Percentiles rank a stretch among this genome's conserved stretches.
Conservation (phyloP, 495 filamentous ascomycete species). For the Aspergillus ellipticus region DNA sequence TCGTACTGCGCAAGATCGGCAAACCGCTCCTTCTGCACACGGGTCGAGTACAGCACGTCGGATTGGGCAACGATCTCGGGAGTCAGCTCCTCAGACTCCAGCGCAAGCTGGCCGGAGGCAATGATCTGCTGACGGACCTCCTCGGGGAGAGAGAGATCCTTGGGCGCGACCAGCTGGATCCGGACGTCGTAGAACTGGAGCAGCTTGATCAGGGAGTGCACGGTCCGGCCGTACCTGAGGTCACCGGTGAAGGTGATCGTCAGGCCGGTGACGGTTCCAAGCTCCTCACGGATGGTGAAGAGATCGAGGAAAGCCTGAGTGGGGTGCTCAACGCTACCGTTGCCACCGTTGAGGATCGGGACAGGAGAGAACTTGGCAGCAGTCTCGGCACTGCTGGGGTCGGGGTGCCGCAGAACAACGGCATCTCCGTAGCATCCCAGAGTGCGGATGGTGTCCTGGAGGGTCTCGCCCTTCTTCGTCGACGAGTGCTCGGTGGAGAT, state of each 20-base stretch:
- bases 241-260: slow-evolving; percentile 96
- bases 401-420: slow-evolving; percentile 87
- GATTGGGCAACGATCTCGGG: slow-evolving; percentile 76
- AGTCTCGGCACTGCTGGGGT: slow-evolving; percentile 67
- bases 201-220: slow-evolving; percentile 90
- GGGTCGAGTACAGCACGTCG: slow-evolving; percentile 93
- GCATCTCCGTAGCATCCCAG: slow-evolving; percentile 93
- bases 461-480: slow-evolving; percentile 85
- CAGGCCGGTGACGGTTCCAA: slow-evolving; percentile 88
- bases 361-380: slow-evolving; percentile 84
- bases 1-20: slow-evolving; percentile 74
- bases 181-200: slow-evolving; percentile 91
- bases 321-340: slow-evolving; percentile 90
- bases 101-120: slow-evolving; percentile 67
- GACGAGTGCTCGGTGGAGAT: slow-evolving; percentile 78
- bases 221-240: slow-evolving; percentile 85
- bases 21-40: slow-evolving; percentile 95
- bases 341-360: slow-evolving; percentile 94
- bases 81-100: slow-evolving; percentile 73
- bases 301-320: slow-evolving; percentile 98
- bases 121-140: slow-evolving; percentile 68
- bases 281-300: slow-evolving; percentile 96
- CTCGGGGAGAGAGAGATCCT: slow-evolving; percentile 69
- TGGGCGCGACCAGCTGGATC: slow-evolving; percentile 85
- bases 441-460: slow-evolving; percentile 91